Percentiles rank a stretch among this genome's conserved stretches.
phyloP scores from a whole-genome alignment of 2,329 filamentous ascomycete species.

The Aspergillus neoniger region DNA sequence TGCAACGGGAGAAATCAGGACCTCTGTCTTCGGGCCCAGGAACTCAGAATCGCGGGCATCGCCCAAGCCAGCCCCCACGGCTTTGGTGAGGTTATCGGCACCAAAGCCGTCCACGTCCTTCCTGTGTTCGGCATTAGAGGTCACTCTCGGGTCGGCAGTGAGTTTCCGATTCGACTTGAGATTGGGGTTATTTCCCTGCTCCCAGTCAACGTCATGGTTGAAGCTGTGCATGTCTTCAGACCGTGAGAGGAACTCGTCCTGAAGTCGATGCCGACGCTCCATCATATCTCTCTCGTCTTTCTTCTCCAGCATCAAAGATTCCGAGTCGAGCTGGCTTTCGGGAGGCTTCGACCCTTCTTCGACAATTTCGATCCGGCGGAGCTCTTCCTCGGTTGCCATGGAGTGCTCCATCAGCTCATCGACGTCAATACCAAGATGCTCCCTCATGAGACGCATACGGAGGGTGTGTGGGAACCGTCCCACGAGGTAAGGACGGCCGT shows the following conservation, averaged over 20 bases:
- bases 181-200: conserved; percentile 60
- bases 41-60: conserved; percentile 71
- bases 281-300: conserved; percentile 46
- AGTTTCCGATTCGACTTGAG: conserved; percentile 56
- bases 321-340: conserved; percentile 27
- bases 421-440: conserved; percentile 93
- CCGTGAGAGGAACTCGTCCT: conserved; percentile 59
- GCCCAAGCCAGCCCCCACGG: conserved; percentile 62
- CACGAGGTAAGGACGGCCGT: conserved; percentile 81
- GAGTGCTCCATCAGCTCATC: conserved; percentile 86
- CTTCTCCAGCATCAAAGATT: conserved; percentile 38
- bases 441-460: conserved; percentile 90
- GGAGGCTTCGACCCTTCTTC: conserved; percentile 43
- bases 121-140: conserved; percentile 62
- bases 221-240: conserved; percentile 65
- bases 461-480: conserved; percentile 91
- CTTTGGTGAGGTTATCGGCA: conserved; percentile 70
- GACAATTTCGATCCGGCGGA: conserved; percentile 60
- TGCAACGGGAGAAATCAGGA: conserved; percentile 65
- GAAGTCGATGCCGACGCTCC: conserved; percentile 47
- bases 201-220: conserved; percentile 72
- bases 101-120: conserved; percentile 80
- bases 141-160: conserved; percentile 61
- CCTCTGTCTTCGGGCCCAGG: conserved; percentile 65
- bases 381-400: conserved; percentile 66